phyloP scores from a whole-genome alignment of 352 stramenopile species.

The Phytophthora syringae region DNA sequence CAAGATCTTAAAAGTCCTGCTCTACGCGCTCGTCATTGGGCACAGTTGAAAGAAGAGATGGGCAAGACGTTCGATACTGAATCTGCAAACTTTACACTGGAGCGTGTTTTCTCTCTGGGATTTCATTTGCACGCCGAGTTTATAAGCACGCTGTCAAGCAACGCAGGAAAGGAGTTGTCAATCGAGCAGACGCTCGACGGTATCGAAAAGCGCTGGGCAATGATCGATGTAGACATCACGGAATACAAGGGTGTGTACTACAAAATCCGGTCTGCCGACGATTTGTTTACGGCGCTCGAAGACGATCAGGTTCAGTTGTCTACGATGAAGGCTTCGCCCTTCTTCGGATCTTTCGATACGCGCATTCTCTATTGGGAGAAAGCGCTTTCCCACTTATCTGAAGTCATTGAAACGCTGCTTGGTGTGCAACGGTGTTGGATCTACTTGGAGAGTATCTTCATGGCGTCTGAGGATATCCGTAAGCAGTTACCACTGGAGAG shows the following conservation, averaged over 20 bases:
- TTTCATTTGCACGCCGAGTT: conserved; percentile 92
- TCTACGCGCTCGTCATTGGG: conserved; percentile 89
- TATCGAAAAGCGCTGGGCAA: conserved; percentile 90
- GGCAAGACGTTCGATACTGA: conserved; percentile 85
- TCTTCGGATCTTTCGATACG: conserved; percentile 91
- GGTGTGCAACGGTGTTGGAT: conserved; percentile 95
- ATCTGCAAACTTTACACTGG: conserved; percentile 79
- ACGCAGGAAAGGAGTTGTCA: conserved; percentile 92
- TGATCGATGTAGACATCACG: conserved; percentile 90
- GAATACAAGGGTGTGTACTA: conserved; percentile 94
- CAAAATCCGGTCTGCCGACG: conserved; percentile 92
- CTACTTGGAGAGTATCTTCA: conserved; percentile 96
- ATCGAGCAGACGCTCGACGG: conserved; percentile 91
- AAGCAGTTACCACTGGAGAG: conserved; percentile 92
- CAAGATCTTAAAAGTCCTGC: conserved; percentile 93
- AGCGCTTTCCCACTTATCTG: conserved; percentile 82
- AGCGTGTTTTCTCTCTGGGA: conserved; percentile 87
- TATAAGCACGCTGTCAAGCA: conserved; percentile 91
- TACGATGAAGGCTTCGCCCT: conserved; percentile 94
- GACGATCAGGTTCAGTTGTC: conserved; percentile 93
- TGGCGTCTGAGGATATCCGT: conserved; percentile 94
- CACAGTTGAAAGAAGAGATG: conserved; percentile 89
- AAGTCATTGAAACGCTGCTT: conserved; percentile 91
- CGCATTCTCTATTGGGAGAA: conserved; percentile 92
- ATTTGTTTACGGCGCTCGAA: conserved; percentile 91